Percentiles rank a stretch among this genome's conserved stretches.
These are phyloP conservation scores for Citrullus mucosospermus DNA, from an alignment of 306 rosid species.

Conservation along the genomic window DNA sequence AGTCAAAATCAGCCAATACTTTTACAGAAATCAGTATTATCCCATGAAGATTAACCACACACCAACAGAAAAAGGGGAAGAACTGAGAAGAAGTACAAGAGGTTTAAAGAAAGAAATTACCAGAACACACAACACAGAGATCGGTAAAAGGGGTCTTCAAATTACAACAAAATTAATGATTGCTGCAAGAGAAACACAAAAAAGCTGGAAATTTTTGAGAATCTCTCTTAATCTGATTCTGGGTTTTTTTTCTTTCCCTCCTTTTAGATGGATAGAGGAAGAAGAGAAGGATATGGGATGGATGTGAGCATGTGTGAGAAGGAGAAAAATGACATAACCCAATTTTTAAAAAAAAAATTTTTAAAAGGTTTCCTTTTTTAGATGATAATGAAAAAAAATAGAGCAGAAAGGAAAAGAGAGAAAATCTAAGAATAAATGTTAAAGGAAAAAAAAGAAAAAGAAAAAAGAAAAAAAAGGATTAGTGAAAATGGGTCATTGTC, in stretches of 20 bases:
- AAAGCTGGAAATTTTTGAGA: not conserved
- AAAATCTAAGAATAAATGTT: not conserved
- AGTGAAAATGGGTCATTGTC: conserved; percentile 2
- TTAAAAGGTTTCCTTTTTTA: not conserved
- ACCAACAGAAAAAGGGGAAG: not conserved
- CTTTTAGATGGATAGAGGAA: conserved; percentile 5
- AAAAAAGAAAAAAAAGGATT: not conserved
- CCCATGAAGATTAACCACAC: not conserved
- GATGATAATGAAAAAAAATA: not conserved
- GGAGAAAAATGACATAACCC: conserved; percentile 2
- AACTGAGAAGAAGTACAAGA: not conserved
- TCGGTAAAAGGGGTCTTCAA: not conserved
- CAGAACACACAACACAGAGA: not conserved
- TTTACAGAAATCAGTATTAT: not conserved
- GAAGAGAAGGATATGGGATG: conserved; percentile 4
- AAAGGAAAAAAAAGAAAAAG: no score
- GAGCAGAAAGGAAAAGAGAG: not conserved
- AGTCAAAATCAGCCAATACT: not conserved
- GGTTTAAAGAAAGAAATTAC: conserved; percentile 1
- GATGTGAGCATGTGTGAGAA: conserved; percentile 2
- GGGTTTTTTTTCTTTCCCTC: not conserved
- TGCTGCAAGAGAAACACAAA: not conserved
- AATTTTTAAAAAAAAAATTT: not conserved
- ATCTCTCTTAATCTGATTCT: conserved; percentile 4
- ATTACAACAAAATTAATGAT: not conserved